Conservation (phyloP, 805 yeast genomes). For the Yamadazyma philogaea region DNA sequence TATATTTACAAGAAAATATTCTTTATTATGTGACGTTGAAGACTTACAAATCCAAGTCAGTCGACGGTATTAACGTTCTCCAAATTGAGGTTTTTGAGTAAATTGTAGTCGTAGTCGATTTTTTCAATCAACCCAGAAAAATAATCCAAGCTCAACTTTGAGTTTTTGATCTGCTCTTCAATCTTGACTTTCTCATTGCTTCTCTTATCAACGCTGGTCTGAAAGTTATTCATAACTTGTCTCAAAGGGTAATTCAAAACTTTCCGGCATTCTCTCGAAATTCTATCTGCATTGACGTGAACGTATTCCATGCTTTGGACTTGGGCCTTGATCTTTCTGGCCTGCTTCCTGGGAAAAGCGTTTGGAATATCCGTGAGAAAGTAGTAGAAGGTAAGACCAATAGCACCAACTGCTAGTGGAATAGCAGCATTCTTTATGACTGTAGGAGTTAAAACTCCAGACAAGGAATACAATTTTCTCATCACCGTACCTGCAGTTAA, state of each 20-base stretch:
- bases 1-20: background rate
- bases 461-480: slow-evolving; percentile 34
- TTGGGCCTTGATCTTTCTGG: slow-evolving; percentile 62
- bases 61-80: slow-evolving; percentile 43
- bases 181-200: slow-evolving; percentile 55
- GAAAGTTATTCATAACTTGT: slow-evolving; percentile 72
- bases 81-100: slow-evolving; percentile 43
- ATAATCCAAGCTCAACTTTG: slow-evolving; percentile 54
- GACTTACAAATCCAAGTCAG: slow-evolving; percentile 12
- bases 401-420: slow-evolving; percentile 51
- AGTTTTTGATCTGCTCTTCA: slow-evolving; percentile 48
- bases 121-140: slow-evolving; percentile 50
- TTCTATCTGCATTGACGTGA: slow-evolving; percentile 71
- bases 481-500: slow-evolving; percentile 43
- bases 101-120: slow-evolving; percentile 40
- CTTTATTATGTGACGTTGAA: background rate
- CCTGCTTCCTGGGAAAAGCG: slow-evolving; percentile 82
- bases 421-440: slow-evolving; percentile 47
- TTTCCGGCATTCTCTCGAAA: slow-evolving; percentile 76
- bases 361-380: slow-evolving; percentile 79
- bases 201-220: slow-evolving; percentile 60
- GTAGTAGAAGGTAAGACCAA: slow-evolving; percentile 57
- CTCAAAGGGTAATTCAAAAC: slow-evolving; percentile 80
- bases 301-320: slow-evolving; percentile 71
- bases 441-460: slow-evolving; percentile 33